Conservation (phyloP, 805 yeast species). For the Kregervanrija fluxuum region DNA sequence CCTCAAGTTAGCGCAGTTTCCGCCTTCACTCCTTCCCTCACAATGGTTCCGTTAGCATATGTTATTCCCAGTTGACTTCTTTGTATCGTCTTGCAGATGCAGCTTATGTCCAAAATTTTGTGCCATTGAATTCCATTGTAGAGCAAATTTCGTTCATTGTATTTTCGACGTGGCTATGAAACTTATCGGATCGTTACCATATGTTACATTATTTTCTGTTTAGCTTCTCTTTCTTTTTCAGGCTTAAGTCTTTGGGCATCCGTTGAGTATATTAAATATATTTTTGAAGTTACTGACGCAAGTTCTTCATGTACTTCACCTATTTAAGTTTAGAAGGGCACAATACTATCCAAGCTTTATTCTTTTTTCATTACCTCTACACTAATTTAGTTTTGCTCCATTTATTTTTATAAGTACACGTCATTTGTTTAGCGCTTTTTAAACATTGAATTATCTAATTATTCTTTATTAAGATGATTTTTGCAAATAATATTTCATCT, state of each 20-base stretch:
- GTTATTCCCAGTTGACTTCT: slow-evolving; percentile 16
- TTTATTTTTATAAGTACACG: no score
- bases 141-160: slow-evolving; percentile 1
- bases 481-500: no score
- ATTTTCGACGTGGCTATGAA: slow-evolving; percentile 13
- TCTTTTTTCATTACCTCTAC: no score
- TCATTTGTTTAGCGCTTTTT: no score
- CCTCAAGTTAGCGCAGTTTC: slow-evolving; percentile 21
- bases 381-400: no score
- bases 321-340: slow-evolving; percentile 5
- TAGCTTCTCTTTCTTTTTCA: slow-evolving; percentile 22
- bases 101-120: background rate
- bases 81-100: slow-evolving; percentile 7
- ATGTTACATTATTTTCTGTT: slow-evolving; percentile 16
- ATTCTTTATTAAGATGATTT: no score
- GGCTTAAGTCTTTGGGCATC: slow-evolving; percentile 26
- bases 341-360: background rate
- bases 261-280: slow-evolving; percentile 20
- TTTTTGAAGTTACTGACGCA: slow-evolving; percentile 21
- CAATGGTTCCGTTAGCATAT: slow-evolving; percentile 24
- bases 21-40: slow-evolving; percentile 20
- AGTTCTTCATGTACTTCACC: slow-evolving; percentile 27
- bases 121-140: slow-evolving; percentile 8
- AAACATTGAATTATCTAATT: no score
- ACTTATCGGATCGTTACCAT: slow-evolving; percentile 13